Percentiles rank a stretch among this genome's conserved stretches.
Evolutionary conservation across 1,284 basidiomycete genomes (phyloP).

Genomic region (Phellopilus nigrolimitatus): DNA sequence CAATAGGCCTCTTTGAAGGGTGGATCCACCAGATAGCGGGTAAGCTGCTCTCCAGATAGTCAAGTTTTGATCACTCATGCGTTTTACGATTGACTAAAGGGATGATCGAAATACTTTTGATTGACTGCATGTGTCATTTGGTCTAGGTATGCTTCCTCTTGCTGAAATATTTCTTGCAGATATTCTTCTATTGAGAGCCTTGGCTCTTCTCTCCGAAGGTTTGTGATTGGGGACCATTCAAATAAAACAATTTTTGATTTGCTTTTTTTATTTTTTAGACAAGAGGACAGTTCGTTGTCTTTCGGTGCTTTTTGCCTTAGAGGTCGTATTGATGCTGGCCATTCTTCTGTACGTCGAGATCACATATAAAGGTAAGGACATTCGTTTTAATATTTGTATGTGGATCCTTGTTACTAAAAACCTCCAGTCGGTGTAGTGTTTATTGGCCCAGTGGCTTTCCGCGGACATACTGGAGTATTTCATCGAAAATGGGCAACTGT

Average conservation of each 20-base stretch:
- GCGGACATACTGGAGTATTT: too few relatives aligned
- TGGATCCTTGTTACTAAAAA: too few relatives aligned
- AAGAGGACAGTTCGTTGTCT: not conserved
- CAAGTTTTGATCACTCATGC: not conserved
- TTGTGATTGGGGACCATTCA: not conserved
- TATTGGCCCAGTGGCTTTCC: too few relatives aligned
- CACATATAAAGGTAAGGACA: too few relatives aligned
- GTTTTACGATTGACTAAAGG: not conserved
- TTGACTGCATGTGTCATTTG: slow-evolving; percentile 1
- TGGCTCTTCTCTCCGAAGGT: slow-evolving; percentile 2
- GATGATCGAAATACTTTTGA: slow-evolving; percentile 5
- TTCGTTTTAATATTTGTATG: too few relatives aligned
- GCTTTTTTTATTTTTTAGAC: not conserved
- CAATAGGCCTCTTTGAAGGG: slow-evolving; percentile 1
- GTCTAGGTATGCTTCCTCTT: not conserved
- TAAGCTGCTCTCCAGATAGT: too few relatives aligned
- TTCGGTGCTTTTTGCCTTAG: not conserved
- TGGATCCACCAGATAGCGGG: slow-evolving; percentile 10
- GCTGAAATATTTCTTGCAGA: not conserved
- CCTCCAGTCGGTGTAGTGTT: too few relatives aligned
- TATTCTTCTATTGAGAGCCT: slow-evolving; percentile 9
- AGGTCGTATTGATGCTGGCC: not conserved
- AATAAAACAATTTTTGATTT: not conserved
- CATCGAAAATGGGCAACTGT: too few relatives aligned
- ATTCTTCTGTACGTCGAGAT: too few relatives aligned